These are phyloP conservation scores for Encephalitozoon romaleae DNA, from an alignment of 371 early-diverging fungal species.

Conservation along the genomic window DNA sequence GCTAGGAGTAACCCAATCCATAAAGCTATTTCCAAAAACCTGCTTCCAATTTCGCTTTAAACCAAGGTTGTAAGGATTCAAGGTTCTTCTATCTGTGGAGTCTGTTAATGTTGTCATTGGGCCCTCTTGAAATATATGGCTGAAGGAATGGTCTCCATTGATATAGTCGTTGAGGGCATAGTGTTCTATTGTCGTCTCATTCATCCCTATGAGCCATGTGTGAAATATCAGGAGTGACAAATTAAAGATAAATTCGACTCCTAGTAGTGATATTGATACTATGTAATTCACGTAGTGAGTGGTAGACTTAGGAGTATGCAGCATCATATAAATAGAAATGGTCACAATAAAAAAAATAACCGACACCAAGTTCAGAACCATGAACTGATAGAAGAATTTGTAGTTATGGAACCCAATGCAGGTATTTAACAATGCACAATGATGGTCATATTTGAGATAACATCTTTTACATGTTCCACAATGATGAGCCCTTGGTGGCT, in stretches of 20 bases:
- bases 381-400: slow-evolving; percentile 60
- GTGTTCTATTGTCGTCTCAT: slow-evolving; percentile 85
- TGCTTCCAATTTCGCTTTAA: slow-evolving; percentile 66
- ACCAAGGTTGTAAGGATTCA: slow-evolving; percentile 82
- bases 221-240: slow-evolving; percentile 69
- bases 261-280: slow-evolving; percentile 62
- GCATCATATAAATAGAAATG: slow-evolving; percentile 22
- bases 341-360: slow-evolving; percentile 31
- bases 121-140: slow-evolving; percentile 67
- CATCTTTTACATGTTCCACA: slow-evolving; percentile 61
- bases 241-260: slow-evolving; percentile 65
- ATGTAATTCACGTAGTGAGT: slow-evolving; percentile 61
- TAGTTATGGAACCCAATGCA: slow-evolving; percentile 62
- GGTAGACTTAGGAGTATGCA: background rate
- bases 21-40: slow-evolving; percentile 66
- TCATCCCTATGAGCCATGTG: slow-evolving; percentile 70
- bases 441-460: slow-evolving; percentile 61
- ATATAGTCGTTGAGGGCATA: slow-evolving; percentile 48
- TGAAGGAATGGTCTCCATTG: slow-evolving; percentile 30
- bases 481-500: slow-evolving; percentile 62
- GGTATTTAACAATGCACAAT: slow-evolving; percentile 53
- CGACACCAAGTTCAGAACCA: slow-evolving; percentile 44
- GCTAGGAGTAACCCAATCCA: slow-evolving; percentile 63
- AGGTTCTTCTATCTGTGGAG: slow-evolving; percentile 63
- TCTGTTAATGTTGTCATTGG: slow-evolving; percentile 66